Base-by-base conservation (phyloP, 768 basidiomycete genomes). In the Mycena leptocephala region DNA sequence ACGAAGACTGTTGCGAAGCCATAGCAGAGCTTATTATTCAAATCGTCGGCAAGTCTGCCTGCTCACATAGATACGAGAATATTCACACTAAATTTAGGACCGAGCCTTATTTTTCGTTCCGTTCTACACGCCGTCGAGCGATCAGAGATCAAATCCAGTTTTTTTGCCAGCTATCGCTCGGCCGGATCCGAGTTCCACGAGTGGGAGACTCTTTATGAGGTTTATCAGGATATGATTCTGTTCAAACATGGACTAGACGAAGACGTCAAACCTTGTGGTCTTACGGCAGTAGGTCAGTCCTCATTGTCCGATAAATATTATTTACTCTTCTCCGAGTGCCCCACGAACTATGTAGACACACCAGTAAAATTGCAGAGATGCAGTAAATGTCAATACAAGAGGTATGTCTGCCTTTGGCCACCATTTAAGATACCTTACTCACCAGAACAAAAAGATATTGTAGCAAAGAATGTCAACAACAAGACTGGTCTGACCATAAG, bases 111-210 rank as follows among this genome's bases (percentile, higher is more conserved):
- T 37, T 75, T 75, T n/a, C 74, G 74, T 18, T 75, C 74, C n/a
- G 74, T 75, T n/a, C 61, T 70, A 5, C 74, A 75, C 35, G 68
- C 74, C 20, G 63, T 75, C 22, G 68, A 75, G 55, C 67, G 62
- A 1, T 41, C 74, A 14, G 74, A 75, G 53, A 55, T 3, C 20
- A 75, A 75, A 41, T 58, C 67, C 14, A 32, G 55, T 5, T 63
- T 75, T 37, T 58, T 75, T 20, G 74, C 68, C 1, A 58, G 37
- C 30, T 75, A 70, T 48, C 58, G 22, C 28, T 26, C 56, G 26
- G 66, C 35, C 26, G 41, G 55, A n/a, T 14, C 33, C 16, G 61
- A 70, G 68, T 65, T 70, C 28, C 46, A 64, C 30, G 74, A 75
- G 24, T 75, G 74, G 74, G 74, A 75, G 33, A 75, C 74, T 26